Evolutionary conservation across 208 protist genomes (phyloP), one percentile per base, ranked within the genome.

Genomic region (Phytomonas francai): DNA sequence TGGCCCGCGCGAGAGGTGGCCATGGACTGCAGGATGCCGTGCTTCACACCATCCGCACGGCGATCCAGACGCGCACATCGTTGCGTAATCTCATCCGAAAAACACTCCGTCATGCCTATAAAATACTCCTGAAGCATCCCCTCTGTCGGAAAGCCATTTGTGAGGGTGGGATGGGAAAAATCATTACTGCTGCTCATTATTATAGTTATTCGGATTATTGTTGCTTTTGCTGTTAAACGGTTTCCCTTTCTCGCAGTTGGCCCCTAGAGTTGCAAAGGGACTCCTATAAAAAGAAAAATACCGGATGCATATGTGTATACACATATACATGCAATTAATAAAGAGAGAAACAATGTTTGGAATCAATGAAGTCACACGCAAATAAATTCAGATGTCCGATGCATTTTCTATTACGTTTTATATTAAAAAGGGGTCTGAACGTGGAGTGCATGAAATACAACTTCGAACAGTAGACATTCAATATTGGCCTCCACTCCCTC

Each of bases 11-110:
- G 74, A 57, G 69, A 59, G 33, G 70, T 42, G 36, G 58, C 73
- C 22, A 70, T 67, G 8, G 56, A 63, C 54, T 78, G 68, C 59
- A 75, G 68, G 16, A 77, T 57, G 4, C 57, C 60, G 62, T 79
- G 70, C 11, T 71, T 66, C 0, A 68, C 69, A 31, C 75, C 70
- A 32, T 79, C 74, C 19, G 62, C 70, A 66, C 74, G 74, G 7
- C 70, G 59, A 19, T 59, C 59, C 54, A 79, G 54, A 16, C 70
- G 62, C 34, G 60, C 66, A 31, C 70, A 63, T 8, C 57, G 33
- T 34, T 30, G 59, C 19, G 34, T 33, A 2, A 73, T 64, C 42
- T 78, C 73, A 14, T 78, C 73, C 0, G 57, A 22, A 16, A 79
- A 16, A n/a, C 49, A 31, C n/a, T 54, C 45, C 16, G 45, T 54